These are phyloP conservation scores for Trichoderma sp. DNA, from an alignment of 2,329 filamentous ascomycete species.

Conservation along the genomic window DNA sequence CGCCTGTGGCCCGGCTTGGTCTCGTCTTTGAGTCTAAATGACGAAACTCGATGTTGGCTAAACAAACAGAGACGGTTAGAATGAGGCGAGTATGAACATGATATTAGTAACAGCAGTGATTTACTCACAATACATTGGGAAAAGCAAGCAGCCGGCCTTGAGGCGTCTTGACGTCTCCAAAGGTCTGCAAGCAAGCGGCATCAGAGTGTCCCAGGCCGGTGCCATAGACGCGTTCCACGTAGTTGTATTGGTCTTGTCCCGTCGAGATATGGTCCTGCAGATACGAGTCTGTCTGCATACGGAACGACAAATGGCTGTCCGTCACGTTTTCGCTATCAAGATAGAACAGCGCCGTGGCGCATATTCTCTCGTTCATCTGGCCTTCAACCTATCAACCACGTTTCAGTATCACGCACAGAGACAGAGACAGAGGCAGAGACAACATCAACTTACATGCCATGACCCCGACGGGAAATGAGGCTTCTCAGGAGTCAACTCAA, in stretches of 20 bases:
- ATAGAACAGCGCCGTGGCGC: constrained; percentile 35
- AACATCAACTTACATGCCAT: constrained; percentile 42
- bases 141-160: constrained; percentile 33
- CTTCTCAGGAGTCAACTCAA: constrained; percentile 55
- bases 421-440: no score
- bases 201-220: background rate
- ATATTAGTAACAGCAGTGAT: background rate
- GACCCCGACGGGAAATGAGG: constrained; percentile 48
- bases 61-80: background rate
- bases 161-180: constrained; percentile 30
- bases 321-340: constrained; percentile 25
- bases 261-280: background rate
- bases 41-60: constrained; percentile 28
- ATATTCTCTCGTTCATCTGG: constrained; percentile 35
- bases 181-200: constrained; percentile 28
- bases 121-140: constrained; percentile 31
- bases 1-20: constrained; percentile 53
- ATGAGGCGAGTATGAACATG: no score
- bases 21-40: constrained; percentile 50
- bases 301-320: constrained; percentile 19
- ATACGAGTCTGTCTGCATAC: background rate
- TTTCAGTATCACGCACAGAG: background rate
- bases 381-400: constrained; percentile 28
- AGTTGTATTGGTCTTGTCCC: constrained; percentile 21
- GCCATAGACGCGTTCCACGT: constrained; percentile 28